Percentiles rank a stretch among this genome's conserved stretches.
phyloP scores from a whole-genome alignment of 768 basidiomycete genomes.

The Calocybe cyanea region DNA sequence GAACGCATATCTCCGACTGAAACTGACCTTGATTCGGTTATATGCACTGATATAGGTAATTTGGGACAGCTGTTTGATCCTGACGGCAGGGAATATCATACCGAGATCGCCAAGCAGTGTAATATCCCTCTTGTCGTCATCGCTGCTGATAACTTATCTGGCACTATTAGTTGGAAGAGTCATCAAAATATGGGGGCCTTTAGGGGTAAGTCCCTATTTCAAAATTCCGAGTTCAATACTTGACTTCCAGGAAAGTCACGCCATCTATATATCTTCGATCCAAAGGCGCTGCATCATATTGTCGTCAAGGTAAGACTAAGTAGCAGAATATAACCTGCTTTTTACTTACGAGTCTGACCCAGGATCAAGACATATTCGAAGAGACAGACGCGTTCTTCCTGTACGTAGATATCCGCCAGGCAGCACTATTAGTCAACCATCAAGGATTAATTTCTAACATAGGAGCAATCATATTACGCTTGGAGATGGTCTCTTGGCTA shows the following conservation, averaged over 20 bases:
- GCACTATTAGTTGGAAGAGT: slow-evolving; percentile 7
- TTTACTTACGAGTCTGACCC: not conserved
- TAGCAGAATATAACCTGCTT: too few relatives aligned
- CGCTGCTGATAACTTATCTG: not conserved
- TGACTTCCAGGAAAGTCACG: not conserved
- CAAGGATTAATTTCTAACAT: too few relatives aligned
- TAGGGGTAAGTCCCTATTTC: slow-evolving; percentile 5
- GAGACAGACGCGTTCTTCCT: slow-evolving; percentile 12
- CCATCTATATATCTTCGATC: slow-evolving; percentile 11
- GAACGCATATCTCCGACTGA: not conserved
- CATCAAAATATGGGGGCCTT: slow-evolving; percentile 4
- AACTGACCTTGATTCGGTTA: not conserved
- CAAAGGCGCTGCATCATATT: slow-evolving; percentile 15
- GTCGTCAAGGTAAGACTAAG: slow-evolving; percentile 9
- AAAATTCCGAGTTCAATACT: not conserved
- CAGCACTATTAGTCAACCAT: too few relatives aligned
- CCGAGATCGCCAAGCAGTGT: slow-evolving; percentile 10
- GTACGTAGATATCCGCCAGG: slow-evolving; percentile 6
- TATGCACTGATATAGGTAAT: slow-evolving; percentile 9
- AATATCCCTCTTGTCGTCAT: not conserved
- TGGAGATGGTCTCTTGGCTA: slow-evolving; percentile 11
- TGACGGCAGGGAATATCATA: slow-evolving; percentile 8
- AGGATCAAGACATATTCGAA: slow-evolving; percentile 16
- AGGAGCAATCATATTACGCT: slow-evolving; percentile 8
- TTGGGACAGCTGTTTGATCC: slow-evolving; percentile 10